These are phyloP conservation scores for Lentinula edodes DNA, from an alignment of 768 basidiomycete species.

Conservation along the genomic window DNA sequence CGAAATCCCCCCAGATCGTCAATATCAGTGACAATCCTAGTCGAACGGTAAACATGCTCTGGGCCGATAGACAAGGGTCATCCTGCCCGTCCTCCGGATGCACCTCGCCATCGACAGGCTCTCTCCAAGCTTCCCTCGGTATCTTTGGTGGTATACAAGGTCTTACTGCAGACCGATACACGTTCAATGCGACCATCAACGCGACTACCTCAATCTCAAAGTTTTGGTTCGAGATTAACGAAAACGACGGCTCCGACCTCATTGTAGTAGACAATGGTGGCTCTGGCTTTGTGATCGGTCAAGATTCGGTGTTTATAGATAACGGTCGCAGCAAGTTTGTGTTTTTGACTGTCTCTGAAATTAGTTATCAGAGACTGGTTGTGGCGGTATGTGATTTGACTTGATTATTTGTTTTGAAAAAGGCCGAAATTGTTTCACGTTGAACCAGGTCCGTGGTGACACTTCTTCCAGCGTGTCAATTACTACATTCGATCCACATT, in stretches of 20 bases:
- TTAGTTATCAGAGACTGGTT: neutral
- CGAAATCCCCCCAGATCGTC: neutral
- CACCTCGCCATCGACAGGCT: neutral
- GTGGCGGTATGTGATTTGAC: conserved; percentile 1
- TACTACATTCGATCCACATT: neutral
- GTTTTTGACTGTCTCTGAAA: neutral
- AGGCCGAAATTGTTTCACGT: neutral
- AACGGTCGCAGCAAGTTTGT: neutral
- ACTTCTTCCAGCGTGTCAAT: neutral
- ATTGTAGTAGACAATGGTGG: conserved; percentile 38
- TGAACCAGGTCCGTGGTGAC: neutral
- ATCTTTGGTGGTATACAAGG: neutral
- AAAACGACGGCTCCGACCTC: conserved; percentile 31
- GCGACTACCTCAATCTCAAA: conserved; percentile 35
- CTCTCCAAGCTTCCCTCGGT: neutral
- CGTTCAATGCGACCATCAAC: conserved; percentile 37
- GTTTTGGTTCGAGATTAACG: conserved; percentile 46
- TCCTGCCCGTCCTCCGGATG: neutral
- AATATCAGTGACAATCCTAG: neutral
- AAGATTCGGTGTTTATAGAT: conserved; percentile 37
- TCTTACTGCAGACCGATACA: conserved; percentile 34
- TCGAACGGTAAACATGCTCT: conserved; percentile 1
- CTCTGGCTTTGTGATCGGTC: conserved; percentile 31
- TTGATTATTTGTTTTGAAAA: no score
- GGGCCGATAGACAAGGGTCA: neutral